These are phyloP conservation scores for Microsporum canis DNA, from an alignment of 2,329 filamentous ascomycete species.

Conservation along the genomic window DNA sequence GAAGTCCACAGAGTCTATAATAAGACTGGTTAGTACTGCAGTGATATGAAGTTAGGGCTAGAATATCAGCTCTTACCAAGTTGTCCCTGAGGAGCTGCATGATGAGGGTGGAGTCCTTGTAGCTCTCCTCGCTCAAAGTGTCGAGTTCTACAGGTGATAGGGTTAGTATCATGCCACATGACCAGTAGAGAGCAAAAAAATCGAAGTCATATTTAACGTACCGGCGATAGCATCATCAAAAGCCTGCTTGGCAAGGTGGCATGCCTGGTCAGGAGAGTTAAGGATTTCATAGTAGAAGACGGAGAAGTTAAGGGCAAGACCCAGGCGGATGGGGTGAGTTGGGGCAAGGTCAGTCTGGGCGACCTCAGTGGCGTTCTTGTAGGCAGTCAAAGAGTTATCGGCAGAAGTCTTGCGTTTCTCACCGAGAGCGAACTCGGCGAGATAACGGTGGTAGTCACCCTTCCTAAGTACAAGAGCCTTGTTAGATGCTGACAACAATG, in stretches of 20 bases:
- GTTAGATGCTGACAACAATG: slow-evolving; percentile 6
- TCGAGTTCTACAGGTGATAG: slow-evolving; percentile 62
- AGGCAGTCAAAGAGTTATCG: slow-evolving; percentile 89
- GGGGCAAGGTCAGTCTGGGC: slow-evolving; percentile 79
- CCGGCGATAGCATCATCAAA: slow-evolving; percentile 93
- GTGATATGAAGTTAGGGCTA: neutral
- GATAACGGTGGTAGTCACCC: slow-evolving; percentile 98
- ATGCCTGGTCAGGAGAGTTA: slow-evolving; percentile 95
- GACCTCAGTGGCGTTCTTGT: slow-evolving; percentile 88
- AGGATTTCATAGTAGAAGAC: slow-evolving; percentile 99
- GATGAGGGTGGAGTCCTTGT: slow-evolving; percentile 97
- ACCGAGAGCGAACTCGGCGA: slow-evolving; percentile 89
- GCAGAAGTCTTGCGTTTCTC: slow-evolving; percentile 92
- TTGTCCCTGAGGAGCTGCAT: slow-evolving; percentile 98
- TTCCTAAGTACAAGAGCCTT: slow-evolving; percentile 53
- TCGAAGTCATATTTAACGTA: slow-evolving; percentile 25
- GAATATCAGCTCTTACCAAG: slow-evolving; percentile 49
- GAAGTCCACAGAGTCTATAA: slow-evolving; percentile 94
- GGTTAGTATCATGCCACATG: neutral
- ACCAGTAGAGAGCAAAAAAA: neutral
- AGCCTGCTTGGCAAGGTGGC: slow-evolving; percentile 91
- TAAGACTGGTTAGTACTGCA: slow-evolving; percentile 21
- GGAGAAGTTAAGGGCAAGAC: slow-evolving; percentile 89
- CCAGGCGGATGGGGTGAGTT: slow-evolving; percentile 86
- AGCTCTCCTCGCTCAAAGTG: slow-evolving; percentile 94